Percentiles rank a stretch among this genome's conserved stretches.
phyloP scores from a whole-genome alignment of 148 eudicot genomes.

The Rhododendron ferrugineum region DNA sequence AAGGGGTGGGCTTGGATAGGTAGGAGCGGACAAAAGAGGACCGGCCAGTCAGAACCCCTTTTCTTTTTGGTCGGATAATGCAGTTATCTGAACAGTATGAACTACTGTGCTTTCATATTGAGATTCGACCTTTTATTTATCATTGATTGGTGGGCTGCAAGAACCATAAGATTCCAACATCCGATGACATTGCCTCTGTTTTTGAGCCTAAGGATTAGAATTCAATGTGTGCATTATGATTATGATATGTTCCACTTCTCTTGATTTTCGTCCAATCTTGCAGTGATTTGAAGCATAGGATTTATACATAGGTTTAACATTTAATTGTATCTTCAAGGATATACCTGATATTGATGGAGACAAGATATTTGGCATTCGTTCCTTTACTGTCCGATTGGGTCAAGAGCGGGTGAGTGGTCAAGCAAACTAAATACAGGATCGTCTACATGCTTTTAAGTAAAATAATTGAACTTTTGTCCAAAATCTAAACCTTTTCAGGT shows the following conservation, averaged over 20 bases:
- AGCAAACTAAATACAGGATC: neutral
- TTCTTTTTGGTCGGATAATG: too few species aligned
- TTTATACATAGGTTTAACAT: neutral
- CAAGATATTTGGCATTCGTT: conserved; percentile 79
- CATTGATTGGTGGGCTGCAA: neutral
- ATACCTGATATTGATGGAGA: conserved; percentile 99
- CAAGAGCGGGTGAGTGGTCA: conserved; percentile 71
- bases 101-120: neutral
- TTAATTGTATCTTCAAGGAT: conserved; percentile 45
- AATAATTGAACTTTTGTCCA: neutral
- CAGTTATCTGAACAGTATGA: neutral
- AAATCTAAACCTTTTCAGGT: conserved; percentile 47
- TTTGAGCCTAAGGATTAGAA: neutral
- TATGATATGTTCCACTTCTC: neutral
- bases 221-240: neutral
- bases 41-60: too few species aligned
- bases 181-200: neutral
- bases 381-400: conserved; percentile 91
- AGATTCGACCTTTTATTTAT: neutral
- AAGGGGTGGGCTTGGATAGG: too few species aligned
- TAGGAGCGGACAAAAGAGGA: too few species aligned
- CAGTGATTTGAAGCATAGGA: neutral
- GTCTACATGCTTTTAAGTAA: conserved; percentile 7
- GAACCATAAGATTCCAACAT: neutral
- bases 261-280: neutral